These are phyloP conservation scores for Amborella trichopoda DNA, from an alignment of 164 flowering plant genomes.

Conservation along the genomic window DNA sequence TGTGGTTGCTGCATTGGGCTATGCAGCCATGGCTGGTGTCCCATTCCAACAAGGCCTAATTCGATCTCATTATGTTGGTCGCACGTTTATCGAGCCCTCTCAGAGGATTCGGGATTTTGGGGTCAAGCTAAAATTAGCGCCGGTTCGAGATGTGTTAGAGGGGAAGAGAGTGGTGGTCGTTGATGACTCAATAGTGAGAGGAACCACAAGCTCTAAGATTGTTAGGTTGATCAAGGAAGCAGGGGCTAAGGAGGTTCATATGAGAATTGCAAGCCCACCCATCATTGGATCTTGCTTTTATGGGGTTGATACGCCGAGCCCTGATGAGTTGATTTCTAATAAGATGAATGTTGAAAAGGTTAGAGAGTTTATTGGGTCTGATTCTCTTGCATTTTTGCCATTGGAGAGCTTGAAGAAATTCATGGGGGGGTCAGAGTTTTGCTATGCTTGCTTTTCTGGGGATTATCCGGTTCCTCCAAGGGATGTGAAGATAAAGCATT, in stretches of 20 bases:
- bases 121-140: constrained; percentile 79
- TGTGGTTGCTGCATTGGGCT: constrained; percentile 85
- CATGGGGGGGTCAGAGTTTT: constrained; percentile 38
- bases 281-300: constrained; percentile 80
- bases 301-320: constrained; percentile 80
- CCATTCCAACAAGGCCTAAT: constrained; percentile 77
- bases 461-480: constrained; percentile 69
- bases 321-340: constrained; percentile 73
- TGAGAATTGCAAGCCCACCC: constrained; percentile 94
- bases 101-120: constrained; percentile 88
- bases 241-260: constrained; percentile 90
- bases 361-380: constrained; percentile 56
- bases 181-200: constrained; percentile 93
- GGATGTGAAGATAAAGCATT: constrained; percentile 48
- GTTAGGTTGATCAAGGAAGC: constrained; percentile 79
- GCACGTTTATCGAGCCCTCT: constrained; percentile 88
- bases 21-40: constrained; percentile 69
- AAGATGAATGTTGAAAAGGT: constrained; percentile 66
- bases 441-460: constrained; percentile 88
- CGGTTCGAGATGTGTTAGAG: constrained; percentile 58
- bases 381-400: constrained; percentile 71
- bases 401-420: constrained; percentile 45
- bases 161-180: constrained; percentile 94
- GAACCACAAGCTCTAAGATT: constrained; percentile 81
- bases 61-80: constrained; percentile 77